These are phyloP conservation scores for Effrenium voratum DNA, from an alignment of 73 alveolate species.

Conservation along the genomic window DNA sequence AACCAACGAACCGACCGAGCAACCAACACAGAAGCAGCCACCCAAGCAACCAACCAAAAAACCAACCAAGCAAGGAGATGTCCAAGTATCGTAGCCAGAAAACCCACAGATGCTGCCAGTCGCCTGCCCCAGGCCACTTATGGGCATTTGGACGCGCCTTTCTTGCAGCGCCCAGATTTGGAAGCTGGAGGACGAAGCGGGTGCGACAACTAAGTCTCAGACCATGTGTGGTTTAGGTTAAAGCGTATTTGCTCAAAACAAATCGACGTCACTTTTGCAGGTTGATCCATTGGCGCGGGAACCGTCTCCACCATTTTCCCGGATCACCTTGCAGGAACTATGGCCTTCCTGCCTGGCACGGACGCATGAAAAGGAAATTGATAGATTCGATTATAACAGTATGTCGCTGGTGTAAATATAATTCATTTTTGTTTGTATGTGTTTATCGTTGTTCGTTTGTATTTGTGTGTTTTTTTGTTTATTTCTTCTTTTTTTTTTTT, in stretches of 20 bases:
- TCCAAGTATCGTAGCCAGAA: neutral
- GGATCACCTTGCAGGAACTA: neutral
- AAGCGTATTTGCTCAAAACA: neutral
- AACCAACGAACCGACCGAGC: neutral
- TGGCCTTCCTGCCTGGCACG: neutral
- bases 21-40: neutral
- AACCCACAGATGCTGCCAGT: neutral
- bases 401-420: too few species aligned
- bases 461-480: neutral
- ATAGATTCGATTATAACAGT: too few species aligned
- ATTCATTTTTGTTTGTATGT: too few species aligned
- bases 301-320: neutral
- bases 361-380: neutral
- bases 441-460: too few species aligned
- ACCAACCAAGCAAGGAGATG: neutral
- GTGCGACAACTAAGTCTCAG: neutral
- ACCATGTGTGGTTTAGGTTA: neutral
- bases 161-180: conserved; percentile 48
- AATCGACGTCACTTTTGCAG: neutral
- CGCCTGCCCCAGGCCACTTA: conserved; percentile 15
- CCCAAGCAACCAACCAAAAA: neutral
- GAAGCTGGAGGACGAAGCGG: conserved; percentile 32
- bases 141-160: conserved; percentile 61
- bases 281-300: neutral
- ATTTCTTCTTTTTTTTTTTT: too few species aligned